Evolutionary conservation across 768 basidiomycete genomes (phyloP), one percentile per base, ranked within the genome.

Genomic region (Artomyces pyxidatus): DNA sequence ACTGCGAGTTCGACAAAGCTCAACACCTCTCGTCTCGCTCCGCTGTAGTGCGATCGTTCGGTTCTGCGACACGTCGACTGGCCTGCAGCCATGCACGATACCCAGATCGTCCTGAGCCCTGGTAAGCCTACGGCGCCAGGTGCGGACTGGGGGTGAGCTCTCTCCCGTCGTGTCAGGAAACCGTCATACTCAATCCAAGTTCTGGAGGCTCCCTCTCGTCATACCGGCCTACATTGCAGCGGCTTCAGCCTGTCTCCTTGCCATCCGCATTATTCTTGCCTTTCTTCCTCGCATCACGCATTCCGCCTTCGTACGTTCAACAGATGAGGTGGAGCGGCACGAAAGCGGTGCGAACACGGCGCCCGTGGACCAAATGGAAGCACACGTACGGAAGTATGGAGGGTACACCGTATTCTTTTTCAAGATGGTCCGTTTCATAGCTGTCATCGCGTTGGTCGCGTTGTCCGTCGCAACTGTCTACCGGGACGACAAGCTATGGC

Each of bases 321-420:
- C 10, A 23, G 9, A 14, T 8, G 25, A 19, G 14, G 19, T 17
- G 26, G 23, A 27, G 43, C 28, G 19, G 12, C 42, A 37, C 10
- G 19, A 8, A 7, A 46, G 27, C 22, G 22, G 6, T 10, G 41
- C 27, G 12, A 28, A 50, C 47, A 38, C 48, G 7, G 26, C 41
- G 27, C 14, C 49, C 14, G 38, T 49, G 58, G 48, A 46, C 1
- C 47, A 50, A 32, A 38, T 55, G 17, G 48, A 42, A 22, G 47
- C 48, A 25, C 75, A 77, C 54, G 59, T 78, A 25, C 43, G 57
- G 16, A 53, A 61, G 11, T 71, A 74, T 45, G 75, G 78, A 4
- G 80, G 80, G 9, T 51, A 59, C 4, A 61, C 63, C 11, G 72
- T 77, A 21, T 80, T 77, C 61, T 58, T 59, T 12, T 73, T 71